phyloP scores from a whole-genome alignment of 208 protist species.

The Borovskyia barvae region DNA sequence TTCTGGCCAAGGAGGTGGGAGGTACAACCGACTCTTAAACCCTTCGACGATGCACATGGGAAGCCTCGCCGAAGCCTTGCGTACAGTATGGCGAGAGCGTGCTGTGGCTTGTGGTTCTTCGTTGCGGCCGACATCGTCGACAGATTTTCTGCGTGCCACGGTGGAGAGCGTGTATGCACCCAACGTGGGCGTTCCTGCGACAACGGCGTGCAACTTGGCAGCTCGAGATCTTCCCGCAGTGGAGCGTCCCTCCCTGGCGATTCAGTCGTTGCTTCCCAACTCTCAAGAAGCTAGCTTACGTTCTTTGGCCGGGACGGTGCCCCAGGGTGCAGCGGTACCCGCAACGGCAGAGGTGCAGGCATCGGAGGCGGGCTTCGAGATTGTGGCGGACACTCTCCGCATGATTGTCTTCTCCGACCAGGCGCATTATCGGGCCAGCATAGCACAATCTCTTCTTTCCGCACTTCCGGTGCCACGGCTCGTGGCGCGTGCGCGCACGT shows the following conservation, averaged over 20 bases:
- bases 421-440: slow-evolving; percentile 64
- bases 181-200: neutral
- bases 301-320: neutral
- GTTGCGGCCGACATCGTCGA: neutral
- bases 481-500: slow-evolving; percentile 25
- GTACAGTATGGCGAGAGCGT: slow-evolving; percentile 6
- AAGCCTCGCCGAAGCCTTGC: slow-evolving; percentile 21
- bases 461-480: slow-evolving; percentile 27
- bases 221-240: too few species aligned
- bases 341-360: neutral
- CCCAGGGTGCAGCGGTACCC: neutral
- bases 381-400: slow-evolving; percentile 57
- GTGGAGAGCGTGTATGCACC: slow-evolving; percentile 24
- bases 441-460: slow-evolving; percentile 44
- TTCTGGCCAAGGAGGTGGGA: slow-evolving; percentile 9
- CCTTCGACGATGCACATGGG: slow-evolving; percentile 22
- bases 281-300: too few species aligned
- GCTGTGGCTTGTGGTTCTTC: neutral
- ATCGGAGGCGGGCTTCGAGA: slow-evolving; percentile 22
- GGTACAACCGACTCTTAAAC: slow-evolving; percentile 29
- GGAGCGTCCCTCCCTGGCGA: too few species aligned
- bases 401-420: slow-evolving; percentile 81
- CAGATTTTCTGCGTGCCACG: slow-evolving; percentile 2
- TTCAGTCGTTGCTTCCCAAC: too few species aligned
- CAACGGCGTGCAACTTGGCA: too few species aligned